Percentiles rank a stretch among this genome's conserved stretches.
Conservation (phyloP, 2,329 filamentous ascomycete species). For the Penicillium sp. region DNA sequence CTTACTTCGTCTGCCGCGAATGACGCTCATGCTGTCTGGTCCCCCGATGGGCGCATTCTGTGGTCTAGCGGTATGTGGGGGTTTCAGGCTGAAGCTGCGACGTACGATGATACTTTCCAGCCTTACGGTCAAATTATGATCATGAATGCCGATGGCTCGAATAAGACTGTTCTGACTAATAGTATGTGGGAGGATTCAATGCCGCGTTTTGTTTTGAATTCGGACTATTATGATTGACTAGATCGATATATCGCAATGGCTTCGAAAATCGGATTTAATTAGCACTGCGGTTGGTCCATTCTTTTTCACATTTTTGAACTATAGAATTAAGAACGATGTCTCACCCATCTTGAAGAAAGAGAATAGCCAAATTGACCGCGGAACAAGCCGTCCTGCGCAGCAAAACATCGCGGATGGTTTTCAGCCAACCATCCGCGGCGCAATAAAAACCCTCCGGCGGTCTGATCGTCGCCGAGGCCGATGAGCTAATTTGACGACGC, state of each 20-base stretch:
- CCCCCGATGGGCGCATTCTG: constrained; percentile 45
- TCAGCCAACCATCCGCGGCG: not conserved
- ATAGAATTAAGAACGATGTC: no score
- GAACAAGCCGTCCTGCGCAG: no score
- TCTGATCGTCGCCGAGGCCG: not conserved
- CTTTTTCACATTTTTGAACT: no score
- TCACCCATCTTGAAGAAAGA: no score
- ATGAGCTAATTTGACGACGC: not conserved
- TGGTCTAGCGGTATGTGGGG: constrained; percentile 50
- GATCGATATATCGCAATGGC: no score
- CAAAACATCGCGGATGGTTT: not conserved
- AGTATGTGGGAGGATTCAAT: constrained; percentile 39
- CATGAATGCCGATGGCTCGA: constrained; percentile 47
- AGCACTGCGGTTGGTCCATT: no score
- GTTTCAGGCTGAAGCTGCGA: constrained; percentile 46
- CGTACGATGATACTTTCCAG: constrained; percentile 51
- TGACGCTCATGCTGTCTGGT: constrained; percentile 52
- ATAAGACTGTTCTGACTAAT: constrained; percentile 31
- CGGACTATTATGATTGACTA: not conserved
- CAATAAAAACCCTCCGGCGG: not conserved
- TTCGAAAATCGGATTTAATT: no score
- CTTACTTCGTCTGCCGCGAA: constrained; percentile 26
- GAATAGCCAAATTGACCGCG: no score
- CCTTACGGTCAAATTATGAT: constrained; percentile 50
- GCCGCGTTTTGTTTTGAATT: constrained; percentile 27